Conservation (phyloP, 345 rosid species). For the thale cress (Arabidopsis thaliana) region DNA sequence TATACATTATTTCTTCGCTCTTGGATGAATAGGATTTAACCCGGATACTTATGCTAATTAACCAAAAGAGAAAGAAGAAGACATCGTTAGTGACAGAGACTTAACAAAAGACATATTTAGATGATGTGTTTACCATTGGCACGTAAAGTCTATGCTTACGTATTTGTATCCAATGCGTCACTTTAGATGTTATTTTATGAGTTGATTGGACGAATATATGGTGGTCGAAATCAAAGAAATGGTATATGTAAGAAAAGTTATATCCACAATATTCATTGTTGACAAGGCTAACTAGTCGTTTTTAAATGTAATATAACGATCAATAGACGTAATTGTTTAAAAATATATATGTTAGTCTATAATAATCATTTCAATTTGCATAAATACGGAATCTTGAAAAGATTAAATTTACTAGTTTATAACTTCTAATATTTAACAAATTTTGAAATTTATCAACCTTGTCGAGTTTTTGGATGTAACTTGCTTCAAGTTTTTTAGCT, state of each 20-base stretch:
- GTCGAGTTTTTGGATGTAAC: background rate
- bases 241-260: background rate
- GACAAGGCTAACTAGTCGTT: background rate
- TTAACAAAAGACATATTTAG: background rate
- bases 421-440: background rate
- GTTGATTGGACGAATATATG: background rate
- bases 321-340: background rate
- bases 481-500: background rate
- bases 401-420: background rate
- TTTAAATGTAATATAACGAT: background rate
- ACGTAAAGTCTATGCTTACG: slow-evolving; percentile 29
- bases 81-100: slow-evolving; percentile 9
- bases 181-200: background rate
- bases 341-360: background rate
- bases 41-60: background rate
- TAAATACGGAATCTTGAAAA: background rate
- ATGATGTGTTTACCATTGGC: slow-evolving; percentile 18
- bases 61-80: background rate
- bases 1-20: background rate
- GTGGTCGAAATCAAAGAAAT: background rate
- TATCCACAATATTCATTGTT: background rate
- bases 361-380: slow-evolving; percentile 1
- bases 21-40: background rate
- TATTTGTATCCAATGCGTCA: slow-evolving; percentile 20
- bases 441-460: background rate